A percentile compares a stretch with the other conserved stretches of the same genome.
Conservation (phyloP, 371 early-diverging fungal species). For the Apophysomyces ossiformis region DNA sequence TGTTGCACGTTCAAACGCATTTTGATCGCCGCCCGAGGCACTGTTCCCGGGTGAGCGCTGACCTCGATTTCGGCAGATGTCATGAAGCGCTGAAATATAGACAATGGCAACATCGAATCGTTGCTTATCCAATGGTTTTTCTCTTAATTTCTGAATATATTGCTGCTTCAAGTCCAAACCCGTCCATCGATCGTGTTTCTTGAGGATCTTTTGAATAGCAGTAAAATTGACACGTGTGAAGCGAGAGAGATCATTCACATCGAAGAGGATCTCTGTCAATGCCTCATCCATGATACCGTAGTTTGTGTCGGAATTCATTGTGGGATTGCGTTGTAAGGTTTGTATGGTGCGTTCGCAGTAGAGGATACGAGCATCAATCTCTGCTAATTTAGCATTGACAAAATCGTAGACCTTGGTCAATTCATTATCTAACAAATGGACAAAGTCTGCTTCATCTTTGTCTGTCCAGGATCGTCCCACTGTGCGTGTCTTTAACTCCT, state of each 20-base stretch:
- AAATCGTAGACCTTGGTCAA: slow-evolving; percentile 83
- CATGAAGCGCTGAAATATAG: slow-evolving; percentile 84
- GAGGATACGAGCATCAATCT: slow-evolving; percentile 80
- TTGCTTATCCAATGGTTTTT: slow-evolving; percentile 82
- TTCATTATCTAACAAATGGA: slow-evolving; percentile 82
- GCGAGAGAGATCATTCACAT: slow-evolving; percentile 87
- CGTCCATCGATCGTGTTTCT: slow-evolving; percentile 88
- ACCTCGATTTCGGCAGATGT: slow-evolving; percentile 85
- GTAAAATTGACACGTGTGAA: slow-evolving; percentile 93
- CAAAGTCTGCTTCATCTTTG: slow-evolving; percentile 81
- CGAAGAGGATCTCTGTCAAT: slow-evolving; percentile 76
- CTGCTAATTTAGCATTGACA: slow-evolving; percentile 84
- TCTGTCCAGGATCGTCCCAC: slow-evolving; percentile 56
- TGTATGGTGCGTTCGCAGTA: slow-evolving; percentile 61
- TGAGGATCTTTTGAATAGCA: slow-evolving; percentile 93
- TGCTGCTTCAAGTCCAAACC: slow-evolving; percentile 49
- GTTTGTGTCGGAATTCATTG: slow-evolving; percentile 53
- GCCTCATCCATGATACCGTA: slow-evolving; percentile 71
- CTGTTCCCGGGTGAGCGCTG: slow-evolving; percentile 40
- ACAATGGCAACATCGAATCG: slow-evolving; percentile 87
- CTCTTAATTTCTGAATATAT: slow-evolving; percentile 77
- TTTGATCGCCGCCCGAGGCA: slow-evolving; percentile 69
- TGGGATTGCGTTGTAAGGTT: slow-evolving; percentile 32
- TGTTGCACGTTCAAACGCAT: slow-evolving; percentile 85
- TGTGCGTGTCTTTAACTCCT: slow-evolving; percentile 67